Evolutionary conservation across 1,284 basidiomycete genomes (phyloP), one percentile per base, ranked within the genome.

Genomic region (Cryptococcus deneoformans): DNA sequence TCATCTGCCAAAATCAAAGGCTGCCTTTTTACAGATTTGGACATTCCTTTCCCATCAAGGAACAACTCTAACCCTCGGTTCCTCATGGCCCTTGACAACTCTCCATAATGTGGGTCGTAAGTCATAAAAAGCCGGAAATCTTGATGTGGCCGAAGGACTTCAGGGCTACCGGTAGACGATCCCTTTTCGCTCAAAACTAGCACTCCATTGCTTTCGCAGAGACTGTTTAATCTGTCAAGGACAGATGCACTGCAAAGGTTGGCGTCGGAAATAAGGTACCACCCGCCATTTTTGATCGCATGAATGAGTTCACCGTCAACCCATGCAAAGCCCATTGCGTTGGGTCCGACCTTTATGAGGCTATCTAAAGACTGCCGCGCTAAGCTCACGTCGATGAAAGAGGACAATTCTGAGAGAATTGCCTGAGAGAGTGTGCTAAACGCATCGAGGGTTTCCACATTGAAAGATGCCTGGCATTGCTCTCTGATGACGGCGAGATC

Each of bases 61-160:
- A 58, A 83, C 40, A 99, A 83, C 76, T 99, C 96, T 45, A 98
- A 82, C 39, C 95, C 96, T 64, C 96, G 87, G 75, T 99, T 99
- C 44, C 96, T 86, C 96, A 99, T 99, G 1, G 96, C 96, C 42
- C 96, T 84, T 6, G 95, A 98, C 9, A 99, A 81, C 77, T 99
- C 96, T 50, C 96, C 97, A 64, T 89, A 84, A 59, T 87, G 85
- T 20, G 92, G 88, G 71, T 99, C 91, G 57, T 96, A 86, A 5
- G 87, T 86, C 92, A 99, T 96, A 77, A 99, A 90, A 8, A 99
- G 80, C 38, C 94, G 84, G 80, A 99, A 99, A 67, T 88, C 81
- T 1, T 88, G 84, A 75, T 99, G 93, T 1, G 96, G 94, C 34
- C 77, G 82, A 59, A 99, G 79, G 50, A 87, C 77, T 64, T 90